Base-by-base conservation (phyloP, 345 rosid species). In the Cardamine chenopodiifolia region DNA sequence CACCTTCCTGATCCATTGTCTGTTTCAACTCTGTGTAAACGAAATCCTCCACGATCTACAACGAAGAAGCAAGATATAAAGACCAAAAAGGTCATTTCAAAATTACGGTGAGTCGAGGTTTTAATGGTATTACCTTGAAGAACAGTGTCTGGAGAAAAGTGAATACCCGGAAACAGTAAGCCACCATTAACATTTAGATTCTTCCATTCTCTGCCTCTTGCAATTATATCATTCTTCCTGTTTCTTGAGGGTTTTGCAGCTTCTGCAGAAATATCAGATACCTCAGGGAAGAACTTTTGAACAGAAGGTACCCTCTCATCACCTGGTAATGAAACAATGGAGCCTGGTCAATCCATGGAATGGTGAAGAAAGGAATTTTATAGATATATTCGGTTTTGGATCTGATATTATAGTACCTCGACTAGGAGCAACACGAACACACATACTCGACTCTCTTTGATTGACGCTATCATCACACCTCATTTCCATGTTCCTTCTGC, bases 111-210 rank as follows among this genome's bases (percentile, higher is more conserved):
- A n/a, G n/a, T n/a, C n/a, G n/a, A n/a, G n/a, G n/a, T n/a, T n/a
- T n/a, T n/a, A n/a, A n/a, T n/a, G n/a, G n/a, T n/a, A n/a, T n/a
- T 23, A 87, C 87, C 92, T 85, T 81, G 86, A 81, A 85, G 88
- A 81, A 87, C 86, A 63, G 89, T 86, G 67, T 80, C 87, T 7
- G 86, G 89, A 39, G 90, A 86, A 66, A 85, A 78, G 50, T 77
- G 79, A 45, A 82, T 28, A 11, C 76, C 72, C 15, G 77, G 77
- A 77, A 78, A 75, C 44, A 62, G 45, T 48, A 62, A 55, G 14
- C 75, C 58, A 59, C 56, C 44, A 22, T 66, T 69, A 29, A 42
- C 37, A 67, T 52, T 37, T 66, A 44, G 48, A 18, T 44, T 68
- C 68, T 53, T 78, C 81, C 78, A 78, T 66, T 78, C 76, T 50